Percentiles rank a stretch among this genome's conserved stretches.
Evolutionary conservation across 192 early-diverging fungal genomes (phyloP).

Genomic region (Phycomyces nitens): DNA sequence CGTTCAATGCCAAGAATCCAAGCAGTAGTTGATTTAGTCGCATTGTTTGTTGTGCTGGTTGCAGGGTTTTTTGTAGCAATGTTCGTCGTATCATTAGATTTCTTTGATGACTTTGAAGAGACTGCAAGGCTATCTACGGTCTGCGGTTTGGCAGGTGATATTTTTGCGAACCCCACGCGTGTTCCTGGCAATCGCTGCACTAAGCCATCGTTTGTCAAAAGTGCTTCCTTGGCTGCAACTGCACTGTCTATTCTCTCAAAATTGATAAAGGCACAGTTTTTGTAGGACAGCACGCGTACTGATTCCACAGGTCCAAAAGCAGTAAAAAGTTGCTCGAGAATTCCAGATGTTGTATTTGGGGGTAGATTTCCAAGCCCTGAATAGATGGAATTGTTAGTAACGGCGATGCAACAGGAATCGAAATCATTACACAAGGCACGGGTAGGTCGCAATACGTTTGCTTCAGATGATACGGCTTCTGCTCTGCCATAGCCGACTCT

Average conservation of each 20-base stretch:
- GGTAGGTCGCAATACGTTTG: conserved; percentile 6
- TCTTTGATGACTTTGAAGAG: conserved; percentile 30
- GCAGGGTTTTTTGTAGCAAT: conserved; percentile 16
- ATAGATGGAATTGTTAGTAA: conserved; percentile 33
- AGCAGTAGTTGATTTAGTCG: not conserved
- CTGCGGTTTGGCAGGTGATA: conserved; percentile 39
- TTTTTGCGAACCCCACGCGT: conserved; percentile 90
- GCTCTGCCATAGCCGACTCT: conserved; percentile 82
- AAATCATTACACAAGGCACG: conserved; percentile 5
- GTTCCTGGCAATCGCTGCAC: conserved; percentile 60
- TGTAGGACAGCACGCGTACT: conserved; percentile 88
- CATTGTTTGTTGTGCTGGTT: conserved; percentile 9
- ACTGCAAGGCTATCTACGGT: too few relatives aligned
- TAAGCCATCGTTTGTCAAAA: conserved; percentile 83
- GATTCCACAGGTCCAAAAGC: conserved; percentile 85
- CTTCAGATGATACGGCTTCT: conserved; percentile 39
- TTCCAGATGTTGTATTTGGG: conserved; percentile 61
- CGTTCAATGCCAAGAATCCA: not conserved
- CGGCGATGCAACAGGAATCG: too few relatives aligned
- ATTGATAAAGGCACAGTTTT: conserved; percentile 96
- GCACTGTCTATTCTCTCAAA: conserved; percentile 86
- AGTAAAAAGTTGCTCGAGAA: conserved; percentile 70
- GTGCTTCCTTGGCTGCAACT: conserved; percentile 74
- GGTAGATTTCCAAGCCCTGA: conserved; percentile 93
- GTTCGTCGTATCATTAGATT: conserved; percentile 3